phyloP scores from a whole-genome alignment of 2,329 filamentous ascomycete genomes.

The Cercospora berteroae region DNA sequence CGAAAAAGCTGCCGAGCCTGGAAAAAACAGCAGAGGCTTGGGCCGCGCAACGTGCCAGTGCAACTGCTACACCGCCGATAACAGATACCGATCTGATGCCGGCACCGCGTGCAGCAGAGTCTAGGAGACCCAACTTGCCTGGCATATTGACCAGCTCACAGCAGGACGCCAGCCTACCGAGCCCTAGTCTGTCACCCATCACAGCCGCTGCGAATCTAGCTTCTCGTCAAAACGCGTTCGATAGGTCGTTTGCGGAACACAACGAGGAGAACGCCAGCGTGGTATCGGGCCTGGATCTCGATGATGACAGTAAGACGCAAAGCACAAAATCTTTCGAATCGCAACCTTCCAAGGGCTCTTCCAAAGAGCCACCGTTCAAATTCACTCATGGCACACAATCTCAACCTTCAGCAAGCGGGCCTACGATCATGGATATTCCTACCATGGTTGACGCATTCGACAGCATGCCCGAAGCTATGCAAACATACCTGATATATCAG shows the following conservation, averaged over 20 bases:
- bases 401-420: constrained; percentile 18
- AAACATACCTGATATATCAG: constrained; percentile 96
- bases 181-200: constrained; percentile 85
- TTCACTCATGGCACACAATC: constrained; percentile 18
- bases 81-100: constrained; percentile 69
- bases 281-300: constrained; percentile 36
- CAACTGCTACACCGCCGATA: constrained; percentile 69
- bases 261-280: constrained; percentile 37
- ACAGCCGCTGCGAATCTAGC: constrained; percentile 70
- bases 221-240: constrained; percentile 35
- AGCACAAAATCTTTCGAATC: constrained; percentile 30
- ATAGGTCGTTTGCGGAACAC: constrained; percentile 35
- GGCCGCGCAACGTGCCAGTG: constrained; percentile 17
- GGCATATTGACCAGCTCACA: constrained; percentile 68
- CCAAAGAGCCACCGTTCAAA: constrained; percentile 14
- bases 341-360: constrained; percentile 15
- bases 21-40: constrained; percentile 22
- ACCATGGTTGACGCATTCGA: constrained; percentile 87
- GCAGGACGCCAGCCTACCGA: constrained; percentile 89
- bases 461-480: constrained; percentile 83
- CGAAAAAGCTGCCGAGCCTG: constrained; percentile 25
- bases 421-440: constrained; percentile 70
- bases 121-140: constrained; percentile 39
- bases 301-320: constrained; percentile 32
- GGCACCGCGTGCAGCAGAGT: constrained; percentile 33